Evolutionary conservation across 2,329 filamentous ascomycete species (phyloP), one percentile per base, ranked within the genome.

Genomic region (Zalaria sp.): DNA sequence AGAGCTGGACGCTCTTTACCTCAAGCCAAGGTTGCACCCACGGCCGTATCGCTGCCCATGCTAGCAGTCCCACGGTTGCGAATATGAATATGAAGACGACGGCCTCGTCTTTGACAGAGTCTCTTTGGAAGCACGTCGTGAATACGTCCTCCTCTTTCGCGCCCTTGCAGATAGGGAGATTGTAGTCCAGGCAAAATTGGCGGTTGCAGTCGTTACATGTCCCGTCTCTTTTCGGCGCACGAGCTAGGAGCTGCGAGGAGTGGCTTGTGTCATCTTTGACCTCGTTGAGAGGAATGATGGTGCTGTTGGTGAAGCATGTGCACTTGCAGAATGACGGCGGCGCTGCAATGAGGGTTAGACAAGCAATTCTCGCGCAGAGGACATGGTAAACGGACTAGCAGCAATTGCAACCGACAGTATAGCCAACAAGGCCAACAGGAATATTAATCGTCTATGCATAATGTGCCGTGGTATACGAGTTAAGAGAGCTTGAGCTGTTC

Each of bases 321-420:
- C 78, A 82, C 72, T 81, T 82, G 71, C 78, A 82, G 61, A 81
- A 82, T 44, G 76, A 79, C 10, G 75, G 74, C 25, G 69, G 67
- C 35, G 67, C 68, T 70, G 37, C 36, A 10, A 11, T 28, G 26
- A 18, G 8, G 9, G 34, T 36, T 7, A 25, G 25, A 6, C n/a
- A 25, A 11, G 34, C n/a, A 8, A 34, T 34, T 34, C 31, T 34
- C n/a, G 31, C 31, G 8, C 31, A 34, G n/a, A 36, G 34, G 34
- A 36, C 7, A 36, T 7, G 25, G 32, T 34, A 25, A 11, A 47
- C 64, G 42, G 59, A 67, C 67, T 58, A 18, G 46, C 44, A 31
- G 41, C 40, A 3, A 40, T 27, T 0, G 32, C 45, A 6, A 40
- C 27, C 2, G 37, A 32, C n/a, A 46, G 38, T 26, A 47, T 6